phyloP scores from a whole-genome alignment of 805 yeast genomes.

The Kluyveromyces siamensis region DNA sequence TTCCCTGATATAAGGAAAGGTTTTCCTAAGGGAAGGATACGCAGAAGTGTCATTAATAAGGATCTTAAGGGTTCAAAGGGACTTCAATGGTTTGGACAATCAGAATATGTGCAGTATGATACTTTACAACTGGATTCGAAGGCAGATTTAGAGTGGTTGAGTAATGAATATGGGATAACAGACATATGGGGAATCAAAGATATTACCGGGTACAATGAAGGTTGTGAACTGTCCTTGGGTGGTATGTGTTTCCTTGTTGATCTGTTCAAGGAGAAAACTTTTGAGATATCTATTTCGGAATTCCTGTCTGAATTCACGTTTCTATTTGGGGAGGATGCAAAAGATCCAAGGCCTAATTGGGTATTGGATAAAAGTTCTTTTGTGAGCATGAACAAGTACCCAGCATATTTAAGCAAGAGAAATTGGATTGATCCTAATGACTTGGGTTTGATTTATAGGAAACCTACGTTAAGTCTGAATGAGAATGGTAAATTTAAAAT shows the following conservation, averaged over 20 bases:
- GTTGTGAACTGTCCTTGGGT: neutral
- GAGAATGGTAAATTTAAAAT: slow-evolving; percentile 56
- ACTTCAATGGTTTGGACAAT: slow-evolving; percentile 15
- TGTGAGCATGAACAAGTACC: slow-evolving; percentile 7
- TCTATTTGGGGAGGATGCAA: slow-evolving; percentile 62
- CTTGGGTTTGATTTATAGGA: neutral
- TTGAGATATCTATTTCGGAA: neutral
- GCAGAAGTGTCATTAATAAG: slow-evolving; percentile 11
- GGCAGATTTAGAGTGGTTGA: neutral
- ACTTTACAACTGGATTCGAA: slow-evolving; percentile 1
- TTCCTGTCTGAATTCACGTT: slow-evolving; percentile 54
- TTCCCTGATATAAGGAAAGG: neutral
- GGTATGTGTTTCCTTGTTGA: neutral
- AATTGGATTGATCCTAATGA: slow-evolving; percentile 7
- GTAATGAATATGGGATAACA: neutral
- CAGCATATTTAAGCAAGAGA: slow-evolving; percentile 15
- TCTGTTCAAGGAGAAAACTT: neutral
- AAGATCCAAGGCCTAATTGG: slow-evolving; percentile 77
- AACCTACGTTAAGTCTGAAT: slow-evolving; percentile 30
- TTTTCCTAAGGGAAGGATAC: neutral
- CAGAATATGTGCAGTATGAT: slow-evolving; percentile 17
- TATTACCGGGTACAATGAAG: neutral
- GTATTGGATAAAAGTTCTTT: slow-evolving; percentile 13
- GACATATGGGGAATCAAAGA: neutral
- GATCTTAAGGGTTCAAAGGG: slow-evolving; percentile 16